Base-by-base conservation (phyloP, 805 yeast genomes). In the Saturnispora ahearnii region DNA sequence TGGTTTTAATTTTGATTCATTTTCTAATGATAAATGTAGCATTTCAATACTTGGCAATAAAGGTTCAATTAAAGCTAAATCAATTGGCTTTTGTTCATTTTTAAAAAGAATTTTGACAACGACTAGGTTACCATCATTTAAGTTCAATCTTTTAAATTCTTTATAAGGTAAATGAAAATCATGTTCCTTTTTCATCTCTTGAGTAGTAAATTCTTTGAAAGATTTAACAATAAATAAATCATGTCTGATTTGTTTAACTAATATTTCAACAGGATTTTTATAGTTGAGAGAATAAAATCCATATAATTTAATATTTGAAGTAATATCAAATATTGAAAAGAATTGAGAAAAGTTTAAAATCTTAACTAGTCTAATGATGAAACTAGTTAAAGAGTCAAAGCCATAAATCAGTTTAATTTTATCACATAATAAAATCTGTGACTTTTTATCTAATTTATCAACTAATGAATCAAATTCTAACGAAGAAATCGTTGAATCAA, bases 161-260 rank as follows among this genome's bases (percentile, higher is more conserved):
- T 62, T 62, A 41, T 62, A 62, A 22, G 66, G 66, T 38, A 62
- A 54, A 56, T 62, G 66, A 49, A 62, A 62, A 52, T 62, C 66
- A 48, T 61, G 66, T 46, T 61, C 65, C 32, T 55, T 57, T 48
- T 62, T 62, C 65, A 61, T 59, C 49, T 62, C 66, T 44, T 60
- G 62, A 22, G 56, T 55, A 5, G 64, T 60, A 38, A 58, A 62
- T 51, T 62, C 65, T 41, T 60, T 61, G 43, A 61, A 62, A 15
- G 66, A 61, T 47, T 62, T 62, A 26, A 62, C 62, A 34, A 60
- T 55, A 37, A 60, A 62, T 33, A 62, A 52, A 50, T 61, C 64
- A 46, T 60, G 58, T 48, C 65, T 54, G 32, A 62, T 60, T 51
- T 62, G 65, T 46, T 62, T 62, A 44, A 62, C 62, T 32, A 62